Conservation (phyloP, 2,329 filamentous ascomycete genomes). For the Akanthomyces lecanii region DNA sequence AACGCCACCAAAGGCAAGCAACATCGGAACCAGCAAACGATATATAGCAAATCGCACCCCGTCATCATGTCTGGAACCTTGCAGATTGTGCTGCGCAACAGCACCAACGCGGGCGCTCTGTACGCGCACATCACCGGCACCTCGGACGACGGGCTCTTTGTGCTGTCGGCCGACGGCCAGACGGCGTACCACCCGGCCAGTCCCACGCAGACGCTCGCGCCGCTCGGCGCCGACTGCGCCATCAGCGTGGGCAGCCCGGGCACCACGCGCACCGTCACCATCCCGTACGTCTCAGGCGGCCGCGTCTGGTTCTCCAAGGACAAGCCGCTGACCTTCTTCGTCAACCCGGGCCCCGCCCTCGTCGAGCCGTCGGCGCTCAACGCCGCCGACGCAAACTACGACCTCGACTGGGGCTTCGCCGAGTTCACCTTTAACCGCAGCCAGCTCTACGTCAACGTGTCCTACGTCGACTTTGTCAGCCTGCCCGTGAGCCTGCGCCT, state of each 20-base stretch:
- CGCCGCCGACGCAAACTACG: conserved; percentile 56
- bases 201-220: conserved; percentile 46
- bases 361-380: conserved; percentile 74
- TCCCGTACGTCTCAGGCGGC: conserved; percentile 66
- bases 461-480: conserved; percentile 70
- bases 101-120: conserved; percentile 50
- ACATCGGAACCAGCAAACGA: not conserved
- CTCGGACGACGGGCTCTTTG: conserved; percentile 53
- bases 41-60: not conserved
- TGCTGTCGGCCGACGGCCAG: conserved; percentile 62
- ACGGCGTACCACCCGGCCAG: conserved; percentile 62
- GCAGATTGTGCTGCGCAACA: conserved; percentile 61
- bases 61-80: conserved; percentile 35
- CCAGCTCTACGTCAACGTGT: conserved; percentile 65
- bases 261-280: conserved; percentile 53
- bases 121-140: conserved; percentile 68
- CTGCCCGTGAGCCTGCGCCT: conserved; percentile 58
- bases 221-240: conserved; percentile 53
- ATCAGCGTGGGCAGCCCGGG: conserved; percentile 62
- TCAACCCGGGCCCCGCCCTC: conserved; percentile 68
- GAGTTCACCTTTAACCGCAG: conserved; percentile 63
- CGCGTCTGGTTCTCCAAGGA: conserved; percentile 68
- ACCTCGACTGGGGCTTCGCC: conserved; percentile 61
- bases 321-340: conserved; percentile 58
- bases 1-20: not conserved